Conservation (phyloP, 169 alveolate genomes). For the Cryptosporidium bovis region DNA sequence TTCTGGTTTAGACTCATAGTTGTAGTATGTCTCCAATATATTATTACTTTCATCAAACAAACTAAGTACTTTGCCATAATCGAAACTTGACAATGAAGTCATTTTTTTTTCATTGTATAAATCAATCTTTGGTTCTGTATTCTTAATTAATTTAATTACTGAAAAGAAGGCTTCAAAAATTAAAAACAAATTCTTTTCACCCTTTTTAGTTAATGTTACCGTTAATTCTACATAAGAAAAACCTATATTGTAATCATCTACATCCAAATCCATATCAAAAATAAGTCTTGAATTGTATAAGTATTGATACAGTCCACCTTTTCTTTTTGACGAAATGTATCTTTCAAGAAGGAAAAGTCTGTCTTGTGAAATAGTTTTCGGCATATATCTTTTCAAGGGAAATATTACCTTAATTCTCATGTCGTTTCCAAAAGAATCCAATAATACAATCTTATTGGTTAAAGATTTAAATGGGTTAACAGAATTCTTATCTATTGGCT, state of each 20-base stretch:
- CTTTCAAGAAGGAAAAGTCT: slow-evolving; percentile 5
- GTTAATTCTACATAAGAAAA: background rate
- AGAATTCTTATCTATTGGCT: background rate
- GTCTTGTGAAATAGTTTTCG: background rate
- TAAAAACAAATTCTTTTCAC: background rate
- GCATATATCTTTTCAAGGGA: slow-evolving; percentile 34
- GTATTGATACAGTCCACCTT: slow-evolving; percentile 1
- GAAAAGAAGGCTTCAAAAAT: slow-evolving; percentile 32
- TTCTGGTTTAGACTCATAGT: slow-evolving; percentile 44
- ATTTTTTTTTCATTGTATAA: slow-evolving; percentile 4
- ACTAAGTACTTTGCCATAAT: background rate
- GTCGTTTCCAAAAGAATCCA: slow-evolving; percentile 1
- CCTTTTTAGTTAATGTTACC: background rate
- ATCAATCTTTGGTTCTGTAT: background rate
- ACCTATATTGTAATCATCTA: slow-evolving; percentile 6
- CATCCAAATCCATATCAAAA: background rate
- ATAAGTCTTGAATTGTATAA: background rate
- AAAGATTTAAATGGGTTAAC: slow-evolving; percentile 20
- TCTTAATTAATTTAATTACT: background rate
- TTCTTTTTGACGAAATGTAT: slow-evolving; percentile 2
- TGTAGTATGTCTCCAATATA: background rate
- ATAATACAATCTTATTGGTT: background rate
- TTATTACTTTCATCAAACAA: background rate
- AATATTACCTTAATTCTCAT: slow-evolving; percentile 14
- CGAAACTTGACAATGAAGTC: background rate